Evolutionary conservation across 1,139 yeast species (phyloP).

Genomic region (Magnusiomyces clavatus): DNA sequence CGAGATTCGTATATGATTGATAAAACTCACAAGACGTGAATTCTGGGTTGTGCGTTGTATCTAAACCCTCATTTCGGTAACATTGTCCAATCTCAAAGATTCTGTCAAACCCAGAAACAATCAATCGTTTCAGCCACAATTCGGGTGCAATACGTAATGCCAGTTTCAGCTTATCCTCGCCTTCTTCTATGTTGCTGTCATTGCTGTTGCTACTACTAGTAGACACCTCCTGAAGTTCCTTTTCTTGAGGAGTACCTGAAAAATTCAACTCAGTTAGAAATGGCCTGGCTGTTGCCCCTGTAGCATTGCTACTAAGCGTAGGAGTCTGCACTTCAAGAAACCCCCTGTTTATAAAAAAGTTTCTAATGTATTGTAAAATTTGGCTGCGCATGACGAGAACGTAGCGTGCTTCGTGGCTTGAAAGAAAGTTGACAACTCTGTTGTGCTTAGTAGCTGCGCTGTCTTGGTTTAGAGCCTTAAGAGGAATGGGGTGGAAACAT

Average conservation of each 20-base stretch:
- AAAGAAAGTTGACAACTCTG: constrained; percentile 67
- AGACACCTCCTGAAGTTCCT: constrained; percentile 13
- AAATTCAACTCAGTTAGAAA: constrained; percentile 54
- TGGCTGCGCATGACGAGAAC: constrained; percentile 47
- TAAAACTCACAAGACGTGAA: constrained; percentile 92
- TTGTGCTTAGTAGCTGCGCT: constrained; percentile 54
- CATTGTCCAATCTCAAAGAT: constrained; percentile 81
- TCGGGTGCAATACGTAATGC: constrained; percentile 90
- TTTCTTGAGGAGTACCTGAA: constrained; percentile 30
- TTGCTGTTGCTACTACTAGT: too few species aligned
- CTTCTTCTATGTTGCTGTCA: neutral
- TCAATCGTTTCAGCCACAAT: constrained; percentile 77
- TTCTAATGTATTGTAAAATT: constrained; percentile 48
- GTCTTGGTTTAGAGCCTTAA: constrained; percentile 33
- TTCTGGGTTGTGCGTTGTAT: constrained; percentile 91
- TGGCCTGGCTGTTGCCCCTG: constrained; percentile 89
- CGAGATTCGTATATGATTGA: constrained; percentile 64
- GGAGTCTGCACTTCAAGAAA: constrained; percentile 90
- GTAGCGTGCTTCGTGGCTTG: constrained; percentile 44
- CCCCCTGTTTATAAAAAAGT: constrained; percentile 44
- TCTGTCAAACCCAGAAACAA: constrained; percentile 76
- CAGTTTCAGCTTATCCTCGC: constrained; percentile 26
- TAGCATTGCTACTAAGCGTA: constrained; percentile 54
- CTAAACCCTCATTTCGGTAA: constrained; percentile 90
- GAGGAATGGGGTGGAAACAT: constrained; percentile 65